Conservation (phyloP, 2,329 filamentous ascomycete genomes). For the Phaeosphaeria sp. region DNA sequence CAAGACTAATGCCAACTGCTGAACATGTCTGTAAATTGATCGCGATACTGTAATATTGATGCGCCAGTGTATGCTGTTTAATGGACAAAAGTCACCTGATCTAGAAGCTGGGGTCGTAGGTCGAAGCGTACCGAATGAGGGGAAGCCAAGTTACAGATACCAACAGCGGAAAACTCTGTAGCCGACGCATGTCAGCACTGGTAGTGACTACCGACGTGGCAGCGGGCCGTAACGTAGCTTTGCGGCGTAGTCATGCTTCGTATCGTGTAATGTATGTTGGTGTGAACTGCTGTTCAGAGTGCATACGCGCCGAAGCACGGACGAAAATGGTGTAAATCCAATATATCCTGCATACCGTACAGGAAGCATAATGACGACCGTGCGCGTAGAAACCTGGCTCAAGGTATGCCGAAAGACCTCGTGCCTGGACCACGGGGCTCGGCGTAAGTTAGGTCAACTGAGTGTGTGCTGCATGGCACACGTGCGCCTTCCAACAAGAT, state of each 20-base stretch:
- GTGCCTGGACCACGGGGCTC: background rate
- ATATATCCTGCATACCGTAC: slow-evolving; percentile 17
- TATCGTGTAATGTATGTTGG: slow-evolving; percentile 4
- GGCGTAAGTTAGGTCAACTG: background rate
- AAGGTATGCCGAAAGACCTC: background rate
- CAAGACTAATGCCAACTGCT: background rate
- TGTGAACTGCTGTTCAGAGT: slow-evolving; percentile 20
- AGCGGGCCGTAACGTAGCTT: slow-evolving; percentile 1
- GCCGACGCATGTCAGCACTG: slow-evolving; percentile 2
- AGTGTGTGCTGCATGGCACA: background rate
- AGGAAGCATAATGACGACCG: slow-evolving; percentile 19
- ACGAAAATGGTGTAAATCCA: slow-evolving; percentile 1
- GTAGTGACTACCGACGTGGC: background rate
- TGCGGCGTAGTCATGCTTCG: slow-evolving; percentile 5
- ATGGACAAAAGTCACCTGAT: background rate
- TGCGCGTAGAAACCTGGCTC: slow-evolving; percentile 2
- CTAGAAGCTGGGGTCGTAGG: background rate
- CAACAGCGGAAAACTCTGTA: background rate
- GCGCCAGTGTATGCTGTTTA: slow-evolving; percentile 3
- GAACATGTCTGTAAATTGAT: background rate
- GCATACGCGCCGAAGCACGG: slow-evolving; percentile 28
- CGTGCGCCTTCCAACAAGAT: background rate
- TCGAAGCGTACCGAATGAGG: slow-evolving; percentile 1
- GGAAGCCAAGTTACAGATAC: background rate
- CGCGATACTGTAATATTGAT: background rate